Conservation (phyloP, 2,329 filamentous ascomycete species). For the Cucurbitaria berberidis region DNA sequence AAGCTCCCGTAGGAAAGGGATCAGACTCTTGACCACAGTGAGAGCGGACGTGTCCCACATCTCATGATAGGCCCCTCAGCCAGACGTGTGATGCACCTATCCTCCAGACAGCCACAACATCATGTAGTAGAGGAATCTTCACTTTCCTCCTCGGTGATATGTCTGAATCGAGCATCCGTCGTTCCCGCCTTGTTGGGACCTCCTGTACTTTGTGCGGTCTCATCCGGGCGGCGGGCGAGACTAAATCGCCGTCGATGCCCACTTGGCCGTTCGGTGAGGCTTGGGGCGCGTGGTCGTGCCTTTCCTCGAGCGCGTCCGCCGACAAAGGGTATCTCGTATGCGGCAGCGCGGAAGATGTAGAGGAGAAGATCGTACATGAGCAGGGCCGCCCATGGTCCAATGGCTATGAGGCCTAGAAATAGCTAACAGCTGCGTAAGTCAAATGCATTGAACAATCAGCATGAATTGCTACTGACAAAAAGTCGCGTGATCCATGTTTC, state of each 20-base stretch:
- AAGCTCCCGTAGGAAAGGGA: not conserved
- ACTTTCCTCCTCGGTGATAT: slow-evolving; percentile 28
- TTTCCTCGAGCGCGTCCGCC: slow-evolving; percentile 67
- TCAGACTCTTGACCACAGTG: not conserved
- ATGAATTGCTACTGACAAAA: slow-evolving; percentile 59
- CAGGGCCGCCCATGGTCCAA: slow-evolving; percentile 66
- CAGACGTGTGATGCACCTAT: not conserved
- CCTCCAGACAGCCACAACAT: not conserved
- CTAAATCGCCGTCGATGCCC: slow-evolving; percentile 56
- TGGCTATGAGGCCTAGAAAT: slow-evolving; percentile 64
- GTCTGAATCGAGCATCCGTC: slow-evolving; percentile 35
- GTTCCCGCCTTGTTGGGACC: slow-evolving; percentile 20
- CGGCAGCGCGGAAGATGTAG: slow-evolving; percentile 64
- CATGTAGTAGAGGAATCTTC: slow-evolving; percentile 9
- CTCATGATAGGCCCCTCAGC: not conserved
- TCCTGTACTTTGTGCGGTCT: slow-evolving; percentile 28
- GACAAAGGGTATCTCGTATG: slow-evolving; percentile 65
- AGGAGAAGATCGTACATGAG: slow-evolving; percentile 69
- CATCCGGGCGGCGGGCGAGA: slow-evolving; percentile 40
- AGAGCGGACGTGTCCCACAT: not conserved
- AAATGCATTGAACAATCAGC: not conserved
- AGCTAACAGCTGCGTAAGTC: slow-evolving; percentile 55
- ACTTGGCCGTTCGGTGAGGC: slow-evolving; percentile 63
- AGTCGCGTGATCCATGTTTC: slow-evolving; percentile 68
- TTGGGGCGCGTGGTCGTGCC: slow-evolving; percentile 66